phyloP scores from a whole-genome alignment of 768 basidiomycete genomes.

The Suillus hirtellus region DNA sequence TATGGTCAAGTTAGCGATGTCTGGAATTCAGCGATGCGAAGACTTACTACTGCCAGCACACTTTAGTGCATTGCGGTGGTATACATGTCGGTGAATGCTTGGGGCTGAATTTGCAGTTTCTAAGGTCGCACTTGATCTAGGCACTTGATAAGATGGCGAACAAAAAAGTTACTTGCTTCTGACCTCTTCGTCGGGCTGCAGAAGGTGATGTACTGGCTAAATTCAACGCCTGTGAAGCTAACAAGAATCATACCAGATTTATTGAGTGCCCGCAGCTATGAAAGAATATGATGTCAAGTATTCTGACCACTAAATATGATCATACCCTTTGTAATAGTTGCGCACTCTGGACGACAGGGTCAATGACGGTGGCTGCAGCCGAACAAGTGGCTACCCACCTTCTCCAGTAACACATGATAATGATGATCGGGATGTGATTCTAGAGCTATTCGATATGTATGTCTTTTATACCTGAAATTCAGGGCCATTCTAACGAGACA shows the following conservation, averaged over 20 bases:
- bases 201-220: not conserved
- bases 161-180: constrained; percentile 3
- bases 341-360: constrained; percentile 44
- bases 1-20: constrained; percentile 17
- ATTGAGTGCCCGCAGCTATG: constrained; percentile 56
- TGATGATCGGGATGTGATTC: constrained; percentile 24
- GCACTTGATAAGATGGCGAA: constrained; percentile 8
- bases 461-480: constrained; percentile 31
- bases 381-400: constrained; percentile 40
- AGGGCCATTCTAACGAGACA: constrained; percentile 13
- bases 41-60: constrained; percentile 74
- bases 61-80: constrained; percentile 51
- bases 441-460: constrained; percentile 5
- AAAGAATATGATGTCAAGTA: constrained; percentile 11
- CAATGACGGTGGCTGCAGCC: constrained; percentile 22
- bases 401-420: constrained; percentile 62
- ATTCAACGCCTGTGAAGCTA: not conserved
- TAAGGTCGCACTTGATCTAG: constrained; percentile 63
- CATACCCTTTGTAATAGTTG: constrained; percentile 54
- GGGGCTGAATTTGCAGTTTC: constrained; percentile 64
- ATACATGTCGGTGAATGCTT: constrained; percentile 51
- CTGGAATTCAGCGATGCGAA: not conserved
- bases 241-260: constrained; percentile 40
- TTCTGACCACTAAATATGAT: constrained; percentile 7
- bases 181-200: constrained; percentile 63